A percentile compares a stretch with the other conserved stretches of the same genome.
phyloP scores from a whole-genome alignment of 192 early-diverging fungal species.

The Coemansia sp. region DNA sequence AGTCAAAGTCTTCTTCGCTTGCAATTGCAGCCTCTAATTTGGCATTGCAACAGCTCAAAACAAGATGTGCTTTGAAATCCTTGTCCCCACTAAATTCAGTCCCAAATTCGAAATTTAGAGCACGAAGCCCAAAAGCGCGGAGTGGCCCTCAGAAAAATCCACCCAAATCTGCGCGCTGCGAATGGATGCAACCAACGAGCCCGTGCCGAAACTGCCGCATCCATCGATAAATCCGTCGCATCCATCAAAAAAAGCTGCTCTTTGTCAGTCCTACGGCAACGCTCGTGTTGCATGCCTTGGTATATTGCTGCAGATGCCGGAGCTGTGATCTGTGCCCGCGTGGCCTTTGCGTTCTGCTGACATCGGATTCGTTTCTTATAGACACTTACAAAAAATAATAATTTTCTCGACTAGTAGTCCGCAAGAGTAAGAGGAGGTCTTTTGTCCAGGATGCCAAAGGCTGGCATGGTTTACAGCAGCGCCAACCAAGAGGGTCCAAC shows the following conservation, averaged over 20 bases:
- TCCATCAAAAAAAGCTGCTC: conserved; percentile 7
- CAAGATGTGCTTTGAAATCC: background rate
- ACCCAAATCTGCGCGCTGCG: background rate
- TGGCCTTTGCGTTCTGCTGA: background rate
- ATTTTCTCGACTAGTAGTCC: conserved; percentile 11
- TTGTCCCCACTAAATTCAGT: too few relatives aligned
- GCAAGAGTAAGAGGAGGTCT: conserved; percentile 10
- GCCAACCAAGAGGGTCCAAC: too few relatives aligned
- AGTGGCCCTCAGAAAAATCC: background rate
- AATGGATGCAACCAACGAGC: background rate
- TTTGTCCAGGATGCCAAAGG: background rate
- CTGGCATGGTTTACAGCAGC: conserved; percentile 1
- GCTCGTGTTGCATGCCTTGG: background rate
- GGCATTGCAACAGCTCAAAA: background rate
- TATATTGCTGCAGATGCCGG: background rate
- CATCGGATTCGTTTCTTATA: background rate
- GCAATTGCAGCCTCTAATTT: background rate
- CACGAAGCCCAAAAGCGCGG: background rate
- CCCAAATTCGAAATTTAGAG: too few relatives aligned
- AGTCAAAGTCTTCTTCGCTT: too few relatives aligned
- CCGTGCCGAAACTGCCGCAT: background rate
- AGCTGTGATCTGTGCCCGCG: background rate
- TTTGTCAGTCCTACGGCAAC: background rate
- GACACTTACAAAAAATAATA: conserved; percentile 13
- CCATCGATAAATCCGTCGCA: background rate